Percentiles rank a stretch among this genome's conserved stretches.
Conservation (phyloP, 148 eudicot genomes). For the Cornus suecica region DNA sequence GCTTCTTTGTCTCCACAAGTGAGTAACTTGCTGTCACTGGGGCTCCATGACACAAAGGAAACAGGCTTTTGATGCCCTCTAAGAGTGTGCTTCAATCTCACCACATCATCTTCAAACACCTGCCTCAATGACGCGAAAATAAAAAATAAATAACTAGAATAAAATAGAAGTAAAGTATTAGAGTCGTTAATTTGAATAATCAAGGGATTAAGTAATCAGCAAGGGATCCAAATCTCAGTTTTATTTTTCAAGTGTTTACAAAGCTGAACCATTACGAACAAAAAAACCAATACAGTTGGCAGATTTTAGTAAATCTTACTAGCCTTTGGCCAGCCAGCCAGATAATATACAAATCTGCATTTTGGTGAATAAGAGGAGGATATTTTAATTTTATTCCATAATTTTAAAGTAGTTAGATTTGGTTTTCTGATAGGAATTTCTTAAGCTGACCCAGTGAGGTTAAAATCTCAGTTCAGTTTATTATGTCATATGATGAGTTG, state of each 20-base stretch:
- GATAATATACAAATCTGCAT: no score
- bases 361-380: not conserved
- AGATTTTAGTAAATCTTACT: no score
- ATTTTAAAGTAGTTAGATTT: no score
- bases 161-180: no score
- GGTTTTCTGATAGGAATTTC: no score
- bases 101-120: not conserved
- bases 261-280: not conserved
- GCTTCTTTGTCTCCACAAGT: not conserved
- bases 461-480: no score
- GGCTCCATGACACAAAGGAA: not conserved
- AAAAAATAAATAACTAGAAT: no score
- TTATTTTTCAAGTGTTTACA: not conserved
- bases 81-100: not conserved
- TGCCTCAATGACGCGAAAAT: not conserved
- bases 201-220: not conserved
- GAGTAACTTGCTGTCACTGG: not conserved
- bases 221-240: not conserved
- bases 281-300: not conserved
- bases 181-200: not conserved
- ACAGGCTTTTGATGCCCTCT: not conserved
- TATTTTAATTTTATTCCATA: no score
- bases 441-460: no score
- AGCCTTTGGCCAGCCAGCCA: no score
- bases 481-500: no score